Conservation (phyloP, 257 asterid genomes). For the Salvia hispanica region DNA sequence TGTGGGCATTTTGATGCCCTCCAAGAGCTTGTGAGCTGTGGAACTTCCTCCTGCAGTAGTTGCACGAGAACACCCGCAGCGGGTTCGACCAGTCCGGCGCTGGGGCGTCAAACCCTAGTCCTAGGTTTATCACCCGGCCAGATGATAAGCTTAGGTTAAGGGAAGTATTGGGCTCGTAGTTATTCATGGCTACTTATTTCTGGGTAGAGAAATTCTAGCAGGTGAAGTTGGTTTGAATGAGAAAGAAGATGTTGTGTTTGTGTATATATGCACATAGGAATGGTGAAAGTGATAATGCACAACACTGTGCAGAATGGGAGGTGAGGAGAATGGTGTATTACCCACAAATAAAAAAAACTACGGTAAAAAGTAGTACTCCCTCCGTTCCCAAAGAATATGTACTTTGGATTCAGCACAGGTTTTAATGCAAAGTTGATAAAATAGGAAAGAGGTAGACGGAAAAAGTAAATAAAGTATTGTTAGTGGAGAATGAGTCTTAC, state of each 20-base stretch:
- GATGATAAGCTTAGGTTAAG: conserved; percentile 34
- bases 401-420: too few relatives aligned
- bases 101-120: neutral
- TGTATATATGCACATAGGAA: conserved; percentile 22
- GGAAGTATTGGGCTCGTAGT: conserved; percentile 34
- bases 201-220: neutral
- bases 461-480: too few relatives aligned
- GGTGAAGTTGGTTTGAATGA: conserved; percentile 3
- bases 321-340: too few relatives aligned
- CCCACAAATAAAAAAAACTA: conserved; percentile 16
- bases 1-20: conserved; percentile 93
- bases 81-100: conserved; percentile 8
- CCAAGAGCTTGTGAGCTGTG: conserved; percentile 90
- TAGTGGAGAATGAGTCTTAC: too few relatives aligned
- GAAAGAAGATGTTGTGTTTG: conserved; percentile 7
- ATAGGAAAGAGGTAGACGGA: too few relatives aligned
- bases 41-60: conserved; percentile 73
- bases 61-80: conserved; percentile 55
- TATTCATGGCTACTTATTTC: conserved; percentile 15
- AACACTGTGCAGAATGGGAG: neutral
- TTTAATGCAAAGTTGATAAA: too few relatives aligned
- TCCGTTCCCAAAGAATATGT: too few relatives aligned
- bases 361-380: conserved; percentile 11
- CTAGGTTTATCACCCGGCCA: conserved; percentile 17
- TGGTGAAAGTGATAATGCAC: neutral